A percentile compares a stretch with the other conserved stretches of the same genome.
These are phyloP conservation scores for Zalerion maritima DNA, from an alignment of 495 filamentous ascomycete genomes.

Conservation along the genomic window DNA sequence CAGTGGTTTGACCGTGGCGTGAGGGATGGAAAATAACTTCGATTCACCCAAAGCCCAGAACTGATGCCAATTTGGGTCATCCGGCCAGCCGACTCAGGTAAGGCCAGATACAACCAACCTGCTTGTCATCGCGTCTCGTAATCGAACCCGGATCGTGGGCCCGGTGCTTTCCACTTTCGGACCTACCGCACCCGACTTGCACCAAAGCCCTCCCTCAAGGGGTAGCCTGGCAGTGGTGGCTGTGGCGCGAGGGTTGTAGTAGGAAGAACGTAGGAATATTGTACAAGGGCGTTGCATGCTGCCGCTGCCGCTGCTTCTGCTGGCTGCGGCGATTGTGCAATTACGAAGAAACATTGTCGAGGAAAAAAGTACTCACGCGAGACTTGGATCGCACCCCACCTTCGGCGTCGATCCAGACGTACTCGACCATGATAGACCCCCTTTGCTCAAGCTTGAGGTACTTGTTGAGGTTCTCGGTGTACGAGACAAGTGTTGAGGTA, in stretches of 20 bases:
- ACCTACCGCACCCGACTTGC: too few species aligned
- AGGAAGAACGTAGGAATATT: slow-evolving; percentile 12
- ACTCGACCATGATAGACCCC: slow-evolving; percentile 76
- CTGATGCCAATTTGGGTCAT: too few species aligned
- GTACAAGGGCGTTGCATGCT: slow-evolving; percentile 5
- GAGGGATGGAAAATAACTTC: too few species aligned
- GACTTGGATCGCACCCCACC: slow-evolving; percentile 77
- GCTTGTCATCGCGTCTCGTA: too few species aligned
- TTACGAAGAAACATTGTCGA: slow-evolving; percentile 16
- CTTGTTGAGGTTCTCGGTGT: slow-evolving; percentile 70
- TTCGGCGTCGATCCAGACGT: slow-evolving; percentile 87
- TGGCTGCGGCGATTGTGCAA: slow-evolving; percentile 11
- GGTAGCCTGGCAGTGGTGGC: slow-evolving; percentile 1
- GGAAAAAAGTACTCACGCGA: slow-evolving; percentile 49
- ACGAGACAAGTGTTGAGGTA: too few species aligned
- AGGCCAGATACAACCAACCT: too few species aligned
- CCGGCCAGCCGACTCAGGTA: too few species aligned
- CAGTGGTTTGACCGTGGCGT: too few species aligned
- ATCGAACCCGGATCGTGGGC: too few species aligned
- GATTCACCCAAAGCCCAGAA: too few species aligned
- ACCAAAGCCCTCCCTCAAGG: background rate
- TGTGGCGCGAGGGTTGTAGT: too few species aligned
- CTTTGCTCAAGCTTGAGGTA: slow-evolving; percentile 86
- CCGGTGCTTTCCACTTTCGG: too few species aligned
- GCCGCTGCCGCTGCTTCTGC: slow-evolving; percentile 1